These are phyloP conservation scores for Myrica gale DNA, from an alignment of 306 rosid genomes.

Conservation along the genomic window DNA sequence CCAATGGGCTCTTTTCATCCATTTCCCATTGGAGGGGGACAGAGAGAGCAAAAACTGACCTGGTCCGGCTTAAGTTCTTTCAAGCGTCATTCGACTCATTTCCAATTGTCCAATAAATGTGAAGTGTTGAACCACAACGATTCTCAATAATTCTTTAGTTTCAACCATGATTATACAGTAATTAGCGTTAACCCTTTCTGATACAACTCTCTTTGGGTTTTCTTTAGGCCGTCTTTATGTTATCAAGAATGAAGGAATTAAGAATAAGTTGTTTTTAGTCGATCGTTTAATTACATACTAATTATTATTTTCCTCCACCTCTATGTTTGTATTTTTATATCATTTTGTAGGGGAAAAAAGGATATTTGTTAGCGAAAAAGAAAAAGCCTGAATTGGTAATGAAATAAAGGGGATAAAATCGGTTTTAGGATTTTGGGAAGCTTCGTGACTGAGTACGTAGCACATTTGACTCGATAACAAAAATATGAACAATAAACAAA, in stretches of 20 bases:
- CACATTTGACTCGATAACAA: neutral
- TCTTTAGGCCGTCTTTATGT: too few species aligned
- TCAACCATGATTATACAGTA: neutral
- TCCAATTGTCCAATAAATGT: neutral
- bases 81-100: neutral
- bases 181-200: neutral
- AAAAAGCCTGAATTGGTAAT: too few species aligned
- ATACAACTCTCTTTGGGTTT: too few species aligned
- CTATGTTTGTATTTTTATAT: too few species aligned
- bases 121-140: neutral
- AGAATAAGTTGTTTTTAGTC: too few species aligned
- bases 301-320: too few species aligned
- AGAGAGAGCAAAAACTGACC: slow-evolving; percentile 35
- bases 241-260: too few species aligned
- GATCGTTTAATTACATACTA: too few species aligned
- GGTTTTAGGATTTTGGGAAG: too few species aligned
- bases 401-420: too few species aligned
- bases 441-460: neutral
- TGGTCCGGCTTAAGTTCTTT: slow-evolving; percentile 31
- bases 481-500: neutral
- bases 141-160: neutral
- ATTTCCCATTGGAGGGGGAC: slow-evolving; percentile 28
- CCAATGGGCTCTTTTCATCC: slow-evolving; percentile 32
- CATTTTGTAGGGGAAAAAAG: too few species aligned
- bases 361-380: too few species aligned